phyloP scores from a whole-genome alignment of 1,284 basidiomycete genomes.

The Quambalaria eucalypti region DNA sequence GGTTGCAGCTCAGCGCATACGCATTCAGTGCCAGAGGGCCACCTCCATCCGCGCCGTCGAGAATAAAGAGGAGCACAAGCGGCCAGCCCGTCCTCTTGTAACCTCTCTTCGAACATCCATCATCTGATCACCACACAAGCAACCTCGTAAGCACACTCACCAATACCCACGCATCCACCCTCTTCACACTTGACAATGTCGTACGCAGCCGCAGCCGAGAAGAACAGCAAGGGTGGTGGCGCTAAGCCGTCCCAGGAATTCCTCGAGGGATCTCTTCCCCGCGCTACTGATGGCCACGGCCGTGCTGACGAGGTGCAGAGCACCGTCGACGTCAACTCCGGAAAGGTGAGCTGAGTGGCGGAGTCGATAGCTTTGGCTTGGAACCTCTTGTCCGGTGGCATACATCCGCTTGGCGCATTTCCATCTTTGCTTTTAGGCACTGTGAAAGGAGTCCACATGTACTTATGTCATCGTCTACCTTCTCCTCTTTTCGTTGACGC shows the following conservation, averaged over 20 bases:
- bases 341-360: slow-evolving; percentile 9
- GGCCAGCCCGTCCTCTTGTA: too few relatives aligned
- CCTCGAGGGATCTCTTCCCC: slow-evolving; percentile 19
- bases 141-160: too few relatives aligned
- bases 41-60: too few relatives aligned
- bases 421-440: not conserved
- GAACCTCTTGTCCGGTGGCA: not conserved
- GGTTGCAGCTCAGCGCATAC: too few relatives aligned
- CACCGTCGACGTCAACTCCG: slow-evolving; percentile 23
- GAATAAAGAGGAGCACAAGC: too few relatives aligned
- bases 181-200: slow-evolving; percentile 5
- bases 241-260: slow-evolving; percentile 27
- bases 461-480: not conserved
- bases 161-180: too few relatives aligned
- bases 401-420: not conserved
- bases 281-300: too few relatives aligned
- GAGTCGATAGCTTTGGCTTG: not conserved
- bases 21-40: too few relatives aligned
- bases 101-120: too few relatives aligned
- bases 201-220: slow-evolving; percentile 27
- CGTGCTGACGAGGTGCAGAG: slow-evolving; percentile 3
- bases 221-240: slow-evolving; percentile 23
- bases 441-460: not conserved
- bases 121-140: too few relatives aligned
- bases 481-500: too few relatives aligned